Evolutionary conservation across 1,284 basidiomycete genomes (phyloP).

Genomic region (Ustilago nuda): DNA sequence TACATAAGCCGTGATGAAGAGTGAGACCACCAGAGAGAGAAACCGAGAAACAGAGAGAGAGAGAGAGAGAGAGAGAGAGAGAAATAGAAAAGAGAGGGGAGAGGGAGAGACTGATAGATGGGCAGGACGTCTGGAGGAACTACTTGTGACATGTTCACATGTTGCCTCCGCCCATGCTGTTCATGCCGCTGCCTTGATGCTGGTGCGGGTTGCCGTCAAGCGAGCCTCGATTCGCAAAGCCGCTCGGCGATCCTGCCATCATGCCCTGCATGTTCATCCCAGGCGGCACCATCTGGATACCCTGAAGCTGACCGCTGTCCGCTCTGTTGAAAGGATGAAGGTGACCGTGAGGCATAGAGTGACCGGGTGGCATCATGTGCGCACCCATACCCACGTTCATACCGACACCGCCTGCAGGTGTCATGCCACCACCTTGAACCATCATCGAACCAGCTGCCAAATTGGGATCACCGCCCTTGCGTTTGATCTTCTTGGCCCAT

Average conservation of each 20-base stretch:
- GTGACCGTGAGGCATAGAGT: conserved; percentile 31
- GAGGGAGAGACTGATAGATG: conserved; percentile 3
- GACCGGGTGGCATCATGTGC: conserved; percentile 37
- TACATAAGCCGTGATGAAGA: conserved; percentile 24
- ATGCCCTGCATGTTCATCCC: conserved; percentile 38
- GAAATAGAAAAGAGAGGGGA: not conserved
- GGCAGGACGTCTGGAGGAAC: not conserved
- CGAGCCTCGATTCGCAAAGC: conserved; percentile 32
- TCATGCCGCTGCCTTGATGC: conserved; percentile 27
- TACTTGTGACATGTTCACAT: conserved; percentile 13
- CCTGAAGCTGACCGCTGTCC: conserved; percentile 37
- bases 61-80: not conserved
- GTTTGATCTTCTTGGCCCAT: conserved; percentile 67
- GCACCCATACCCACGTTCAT: conserved; percentile 31
- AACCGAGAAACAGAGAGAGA: conserved; percentile 6
- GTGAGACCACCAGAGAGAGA: not conserved
- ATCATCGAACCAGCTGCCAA: conserved; percentile 36
- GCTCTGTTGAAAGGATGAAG: conserved; percentile 45
- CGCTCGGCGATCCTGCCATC: conserved; percentile 35
- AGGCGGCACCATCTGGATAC: conserved; percentile 37
- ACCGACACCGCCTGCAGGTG: conserved; percentile 20
- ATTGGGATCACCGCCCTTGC: conserved; percentile 60
- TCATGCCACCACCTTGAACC: conserved; percentile 25
- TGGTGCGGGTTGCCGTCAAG: conserved; percentile 38
- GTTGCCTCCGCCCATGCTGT: conserved; percentile 34